Evolutionary conservation across 2,329 filamentous ascomycete species (phyloP).

Genomic region (Cytospora chrysosperma): DNA sequence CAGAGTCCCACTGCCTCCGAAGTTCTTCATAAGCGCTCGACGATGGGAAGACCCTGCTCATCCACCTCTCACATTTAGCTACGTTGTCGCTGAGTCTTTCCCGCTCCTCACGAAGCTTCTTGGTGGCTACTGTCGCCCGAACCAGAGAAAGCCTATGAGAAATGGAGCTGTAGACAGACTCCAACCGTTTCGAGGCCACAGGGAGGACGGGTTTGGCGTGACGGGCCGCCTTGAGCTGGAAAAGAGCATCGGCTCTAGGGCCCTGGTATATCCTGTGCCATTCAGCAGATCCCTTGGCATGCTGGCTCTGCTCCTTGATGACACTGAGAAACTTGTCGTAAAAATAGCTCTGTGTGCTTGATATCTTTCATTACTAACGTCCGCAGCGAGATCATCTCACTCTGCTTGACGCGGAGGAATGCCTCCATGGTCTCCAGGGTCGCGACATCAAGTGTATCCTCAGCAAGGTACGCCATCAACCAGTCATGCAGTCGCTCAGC

Average conservation of each 20-base stretch:
- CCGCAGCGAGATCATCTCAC: background rate
- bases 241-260: background rate
- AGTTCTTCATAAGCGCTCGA: background rate
- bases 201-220: background rate
- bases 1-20: background rate
- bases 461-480: background rate
- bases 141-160: background rate
- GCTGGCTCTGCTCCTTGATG: background rate
- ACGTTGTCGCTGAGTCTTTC: background rate
- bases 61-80: background rate
- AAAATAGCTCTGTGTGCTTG: background rate
- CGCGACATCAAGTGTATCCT: background rate
- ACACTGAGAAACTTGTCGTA: background rate
- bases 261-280: background rate
- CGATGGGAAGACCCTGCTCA: background rate
- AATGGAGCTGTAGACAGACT: background rate
- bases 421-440: background rate
- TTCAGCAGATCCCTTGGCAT: background rate
- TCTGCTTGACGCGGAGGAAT: background rate
- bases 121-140: background rate
- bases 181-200: background rate
- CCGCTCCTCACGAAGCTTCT: background rate
- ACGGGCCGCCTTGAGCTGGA: background rate
- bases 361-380: background rate
- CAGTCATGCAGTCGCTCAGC: background rate